phyloP scores from a whole-genome alignment of 106 monocot genomes.

The Acanthochlamys bracteata region DNA sequence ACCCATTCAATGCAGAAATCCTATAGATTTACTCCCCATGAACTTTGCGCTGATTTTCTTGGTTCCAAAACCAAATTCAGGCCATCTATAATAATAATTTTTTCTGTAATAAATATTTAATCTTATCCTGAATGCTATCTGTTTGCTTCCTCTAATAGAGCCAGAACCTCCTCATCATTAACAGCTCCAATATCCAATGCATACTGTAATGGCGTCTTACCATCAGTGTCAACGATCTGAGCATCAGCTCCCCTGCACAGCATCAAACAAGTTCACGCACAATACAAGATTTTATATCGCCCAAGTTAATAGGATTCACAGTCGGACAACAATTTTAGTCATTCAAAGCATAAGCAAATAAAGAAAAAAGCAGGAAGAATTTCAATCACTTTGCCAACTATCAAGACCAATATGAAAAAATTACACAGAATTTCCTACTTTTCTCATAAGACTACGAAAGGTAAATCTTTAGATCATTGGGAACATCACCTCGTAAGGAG shows the following conservation, averaged over 20 bases:
- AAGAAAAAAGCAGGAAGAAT: background rate
- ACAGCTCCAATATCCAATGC: slow-evolving; percentile 5
- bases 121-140: slow-evolving; percentile 4
- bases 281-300: background rate
- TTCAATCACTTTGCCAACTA: too few relatives aligned
- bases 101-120: background rate
- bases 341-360: background rate
- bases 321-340: background rate
- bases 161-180: slow-evolving; percentile 9
- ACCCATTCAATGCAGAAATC: too few relatives aligned
- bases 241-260: slow-evolving; percentile 7
- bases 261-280: background rate
- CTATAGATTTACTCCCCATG: too few relatives aligned
- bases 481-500: slow-evolving; percentile 65
- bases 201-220: slow-evolving; percentile 6
- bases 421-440: too few relatives aligned
- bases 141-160: slow-evolving; percentile 9
- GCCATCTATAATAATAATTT: background rate
- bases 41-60: too few relatives aligned
- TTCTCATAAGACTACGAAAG: too few relatives aligned
- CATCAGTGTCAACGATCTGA: background rate
- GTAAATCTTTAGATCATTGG: background rate
- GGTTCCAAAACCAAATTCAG: background rate
- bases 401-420: too few relatives aligned
- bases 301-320: background rate